Base-by-base conservation (phyloP, 306 rosid species). In the Begonia peltatifolia region DNA sequence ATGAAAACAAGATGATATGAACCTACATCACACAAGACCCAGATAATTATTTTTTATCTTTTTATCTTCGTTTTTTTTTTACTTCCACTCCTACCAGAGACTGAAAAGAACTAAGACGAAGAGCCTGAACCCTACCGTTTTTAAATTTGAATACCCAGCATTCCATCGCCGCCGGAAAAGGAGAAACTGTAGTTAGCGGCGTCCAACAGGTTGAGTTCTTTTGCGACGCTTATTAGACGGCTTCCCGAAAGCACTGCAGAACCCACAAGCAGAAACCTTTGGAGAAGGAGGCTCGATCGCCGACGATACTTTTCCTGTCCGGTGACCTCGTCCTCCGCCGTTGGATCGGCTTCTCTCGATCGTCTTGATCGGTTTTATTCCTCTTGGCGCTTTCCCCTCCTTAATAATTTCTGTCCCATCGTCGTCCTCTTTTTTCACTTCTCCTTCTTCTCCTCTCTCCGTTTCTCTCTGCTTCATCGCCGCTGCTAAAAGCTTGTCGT, bases 281-380 rank as follows among this genome's bases (percentile, higher is more conserved):
- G 96, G 96, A 18, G 94, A 87, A 14, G 88, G 94, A 10, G 96
- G 96, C 17, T 87, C 96, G 2, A 81, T 68, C 10, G 86, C 80
- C 63, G 88, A 78, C 1, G 82, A 47, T 0, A 70, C 78, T 52
- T 69, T 84, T 0, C 78, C 82, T 43, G 85, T 73, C 0, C 88
- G 74, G 73, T 79, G 73, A 0, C 69, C 83, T 0, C 88, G 64
- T 9, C 52, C 78, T 14, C 70, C 86, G 9, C 77, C 83, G 81
- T 55, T 75, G 65, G 92, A 81, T 18, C 75, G 74, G 75, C 77
- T 87, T 42, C 85, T 67, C 14, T 70, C 72, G 41, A 72, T 14
- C 50, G 72, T 43, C 23, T 62, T 50, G 14, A 61, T 15, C 11
- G 61, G 52, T 42, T 61, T 59, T 2, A 55, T 36, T 52, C 7